Conservation (phyloP, 1,284 basidiomycete species). For the Lentinula novae-zelandiae region DNA sequence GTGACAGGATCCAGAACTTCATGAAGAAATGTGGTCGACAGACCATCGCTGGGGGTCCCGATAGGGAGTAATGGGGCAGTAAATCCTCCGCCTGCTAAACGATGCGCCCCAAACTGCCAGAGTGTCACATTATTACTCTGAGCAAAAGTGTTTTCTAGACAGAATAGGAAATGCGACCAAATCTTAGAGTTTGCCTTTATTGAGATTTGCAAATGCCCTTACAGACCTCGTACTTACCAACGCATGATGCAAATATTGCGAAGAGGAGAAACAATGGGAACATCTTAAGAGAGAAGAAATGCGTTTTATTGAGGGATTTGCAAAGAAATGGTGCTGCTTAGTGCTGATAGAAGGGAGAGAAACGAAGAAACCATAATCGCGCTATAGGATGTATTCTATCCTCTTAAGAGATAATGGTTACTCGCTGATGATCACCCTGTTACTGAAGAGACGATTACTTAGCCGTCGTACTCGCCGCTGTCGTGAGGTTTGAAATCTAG, state of each 20-base stretch:
- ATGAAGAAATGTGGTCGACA: neutral
- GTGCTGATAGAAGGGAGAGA: neutral
- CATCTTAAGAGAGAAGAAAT: neutral
- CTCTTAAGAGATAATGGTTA: too few species aligned
- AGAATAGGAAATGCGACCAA: neutral
- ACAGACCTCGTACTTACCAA: neutral
- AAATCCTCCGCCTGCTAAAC: neutral
- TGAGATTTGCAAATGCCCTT: neutral
- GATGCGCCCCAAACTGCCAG: conserved; percentile 1
- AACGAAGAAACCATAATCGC: too few species aligned
- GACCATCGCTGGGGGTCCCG: neutral
- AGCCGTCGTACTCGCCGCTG: too few species aligned
- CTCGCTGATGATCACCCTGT: too few species aligned
- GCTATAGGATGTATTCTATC: too few species aligned
- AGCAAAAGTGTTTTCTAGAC: neutral
- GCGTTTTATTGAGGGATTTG: neutral
- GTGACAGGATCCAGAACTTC: neutral
- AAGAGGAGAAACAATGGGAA: neutral
- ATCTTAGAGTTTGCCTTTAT: neutral
- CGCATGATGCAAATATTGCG: neutral
- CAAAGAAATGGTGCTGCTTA: neutral
- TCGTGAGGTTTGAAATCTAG: too few species aligned
- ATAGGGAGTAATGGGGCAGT: neutral
- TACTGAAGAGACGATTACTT: too few species aligned
- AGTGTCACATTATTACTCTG: neutral